These are phyloP conservation scores for Hymenoscyphus infarciens DNA, from an alignment of 2,329 filamentous ascomycete species.

Conservation along the genomic window DNA sequence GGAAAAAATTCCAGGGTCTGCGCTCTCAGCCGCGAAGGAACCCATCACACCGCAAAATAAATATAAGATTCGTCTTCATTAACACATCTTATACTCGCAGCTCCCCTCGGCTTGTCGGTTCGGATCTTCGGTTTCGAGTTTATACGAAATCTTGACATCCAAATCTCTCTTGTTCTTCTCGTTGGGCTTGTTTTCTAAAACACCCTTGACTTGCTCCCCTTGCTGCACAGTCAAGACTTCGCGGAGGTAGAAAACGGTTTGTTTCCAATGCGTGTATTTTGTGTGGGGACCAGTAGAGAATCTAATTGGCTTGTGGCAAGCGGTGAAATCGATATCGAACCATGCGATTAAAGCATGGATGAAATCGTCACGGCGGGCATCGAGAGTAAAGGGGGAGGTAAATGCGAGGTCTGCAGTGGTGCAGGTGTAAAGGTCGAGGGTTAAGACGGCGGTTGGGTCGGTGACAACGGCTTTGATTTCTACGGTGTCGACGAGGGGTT, in stretches of 20 bases:
- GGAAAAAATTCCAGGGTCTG: slow-evolving; percentile 27
- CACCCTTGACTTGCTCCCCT: slow-evolving; percentile 73
- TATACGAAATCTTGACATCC: slow-evolving; percentile 84
- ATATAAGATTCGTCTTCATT: slow-evolving; percentile 27
- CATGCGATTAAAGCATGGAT: slow-evolving; percentile 94
- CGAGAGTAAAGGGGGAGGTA: slow-evolving; percentile 70
- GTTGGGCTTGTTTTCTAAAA: slow-evolving; percentile 81
- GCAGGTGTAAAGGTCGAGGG: slow-evolving; percentile 91
- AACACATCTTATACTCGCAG: slow-evolving; percentile 79
- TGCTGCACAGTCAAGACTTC: slow-evolving; percentile 90
- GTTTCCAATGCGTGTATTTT: slow-evolving; percentile 99
- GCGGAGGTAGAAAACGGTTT: slow-evolving; percentile 96
- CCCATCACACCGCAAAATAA: slow-evolving; percentile 18
- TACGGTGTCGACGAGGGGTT: slow-evolving; percentile 96
- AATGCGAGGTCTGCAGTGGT: slow-evolving; percentile 81
- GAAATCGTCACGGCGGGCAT: slow-evolving; percentile 83
- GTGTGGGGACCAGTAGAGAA: slow-evolving; percentile 98
- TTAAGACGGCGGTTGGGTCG: slow-evolving; percentile 79
- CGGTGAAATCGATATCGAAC: slow-evolving; percentile 99
- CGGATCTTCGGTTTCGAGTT: slow-evolving; percentile 70
- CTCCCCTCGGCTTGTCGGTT: slow-evolving; percentile 65
- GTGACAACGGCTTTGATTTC: slow-evolving; percentile 97
- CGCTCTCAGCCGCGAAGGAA: slow-evolving; percentile 36
- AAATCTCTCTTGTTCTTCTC: slow-evolving; percentile 91
- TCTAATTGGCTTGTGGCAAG: slow-evolving; percentile 95